Evolutionary conservation across 106 monocot genomes (phyloP), one percentile per base, ranked within the genome.

Genomic region (Dendrobium chrysotoxum): DNA sequence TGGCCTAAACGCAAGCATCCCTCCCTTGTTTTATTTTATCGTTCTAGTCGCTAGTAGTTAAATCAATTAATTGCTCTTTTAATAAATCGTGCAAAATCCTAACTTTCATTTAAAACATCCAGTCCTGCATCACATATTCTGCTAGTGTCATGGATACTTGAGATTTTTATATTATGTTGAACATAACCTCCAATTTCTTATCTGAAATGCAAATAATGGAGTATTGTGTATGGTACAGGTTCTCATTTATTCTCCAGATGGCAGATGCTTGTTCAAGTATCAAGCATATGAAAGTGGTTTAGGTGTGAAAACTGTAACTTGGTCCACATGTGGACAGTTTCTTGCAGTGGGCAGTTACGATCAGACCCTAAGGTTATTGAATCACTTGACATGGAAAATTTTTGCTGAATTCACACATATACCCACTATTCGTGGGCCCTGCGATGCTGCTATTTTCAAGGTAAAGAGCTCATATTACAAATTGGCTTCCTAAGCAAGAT

Each of bases 251-350:
- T 99, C 98, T 76, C 98, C 95, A 54, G 95, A 99, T 86, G 98
- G 98, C 41, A 92, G 98, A 85, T 99, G 98, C 85, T 79, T 99
- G 57, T 91, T 89, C 57, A 99, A 99, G 85, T 99, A 99, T 78
- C 91, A 91, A 85, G 91, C 98, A 38, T 99, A 99, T 85, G 98
- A 95, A 84, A 91, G 95, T 82, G 98, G 95, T 16, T 87, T 99
- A 61, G 98, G 98, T 79, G 95, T 99, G 41, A 99, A 99, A 90
- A 89, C 88, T 76, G 87, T 99, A 81, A 86, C 92, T 4, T 99
- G 98, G 98, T 99, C 98, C 25, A 91, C 92, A 26, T 95, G 98
- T 81, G 95, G 98, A n/a, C 93, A 99, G 47, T 99, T 99, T 85
- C 84, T 99, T 79, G 91, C 95, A 50, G 86, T 99, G 71, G 98